These are phyloP conservation scores for Novymonas esmeraldas DNA, from an alignment of 208 protist genomes.

Conservation along the genomic window DNA sequence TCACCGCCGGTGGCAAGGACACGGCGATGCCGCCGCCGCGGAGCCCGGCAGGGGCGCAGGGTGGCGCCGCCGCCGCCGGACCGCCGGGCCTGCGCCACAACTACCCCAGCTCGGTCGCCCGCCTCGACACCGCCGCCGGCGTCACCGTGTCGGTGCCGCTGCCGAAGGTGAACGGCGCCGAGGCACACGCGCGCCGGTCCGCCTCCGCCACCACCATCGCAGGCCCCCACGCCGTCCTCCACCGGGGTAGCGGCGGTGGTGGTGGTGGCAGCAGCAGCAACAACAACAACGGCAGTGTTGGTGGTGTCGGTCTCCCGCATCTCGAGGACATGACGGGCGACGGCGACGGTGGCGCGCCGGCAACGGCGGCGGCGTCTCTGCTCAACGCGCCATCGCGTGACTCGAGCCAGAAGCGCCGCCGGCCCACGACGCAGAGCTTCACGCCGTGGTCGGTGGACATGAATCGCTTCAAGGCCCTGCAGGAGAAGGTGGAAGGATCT, in stretches of 20 bases:
- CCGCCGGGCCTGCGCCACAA: too few relatives aligned
- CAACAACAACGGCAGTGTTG: constrained; percentile 1
- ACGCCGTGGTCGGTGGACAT: constrained; percentile 32
- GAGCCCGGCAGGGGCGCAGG: neutral
- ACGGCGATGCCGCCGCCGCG: constrained; percentile 6
- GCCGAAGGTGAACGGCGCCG: neutral
- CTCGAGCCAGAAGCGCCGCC: constrained; percentile 27
- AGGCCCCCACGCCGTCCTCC: neutral
- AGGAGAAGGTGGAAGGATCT: neutral
- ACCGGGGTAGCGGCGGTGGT: neutral
- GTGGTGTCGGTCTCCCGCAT: constrained; percentile 7
- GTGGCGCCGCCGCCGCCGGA: neutral
- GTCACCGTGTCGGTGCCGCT: neutral
- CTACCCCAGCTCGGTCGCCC: neutral
- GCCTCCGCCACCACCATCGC: neutral
- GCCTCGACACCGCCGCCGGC: neutral
- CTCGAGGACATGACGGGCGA: neutral
- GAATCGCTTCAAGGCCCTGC: constrained; percentile 22
- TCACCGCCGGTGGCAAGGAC: neutral
- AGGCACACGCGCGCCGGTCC: neutral
- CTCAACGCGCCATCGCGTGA: constrained; percentile 20
- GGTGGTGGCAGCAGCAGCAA: constrained; percentile 2
- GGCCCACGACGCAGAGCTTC: constrained; percentile 26
- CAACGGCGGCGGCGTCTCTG: constrained; percentile 3
- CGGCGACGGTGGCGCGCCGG: constrained; percentile 4